Conservation (phyloP, 1,139 yeast species). For the Debaryomyces singareniensis region DNA sequence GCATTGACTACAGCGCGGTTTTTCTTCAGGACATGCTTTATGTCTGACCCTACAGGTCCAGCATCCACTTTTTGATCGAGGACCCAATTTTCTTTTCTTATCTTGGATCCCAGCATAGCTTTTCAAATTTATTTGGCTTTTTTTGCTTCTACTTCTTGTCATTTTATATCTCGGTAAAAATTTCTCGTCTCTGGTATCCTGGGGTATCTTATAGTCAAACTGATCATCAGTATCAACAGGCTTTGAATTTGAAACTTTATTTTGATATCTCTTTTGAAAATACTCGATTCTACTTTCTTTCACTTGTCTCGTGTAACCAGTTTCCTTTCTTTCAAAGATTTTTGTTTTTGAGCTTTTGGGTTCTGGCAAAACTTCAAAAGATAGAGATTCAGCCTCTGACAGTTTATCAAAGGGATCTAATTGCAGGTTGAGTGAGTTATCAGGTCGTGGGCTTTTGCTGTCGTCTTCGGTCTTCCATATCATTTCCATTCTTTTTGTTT, state of each 20-base stretch:
- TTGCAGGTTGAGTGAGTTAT: too few relatives aligned
- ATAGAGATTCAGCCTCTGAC: background rate
- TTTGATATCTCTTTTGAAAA: background rate
- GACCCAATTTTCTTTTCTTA: constrained; percentile 12
- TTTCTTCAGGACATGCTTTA: constrained; percentile 59
- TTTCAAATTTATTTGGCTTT: constrained; percentile 1
- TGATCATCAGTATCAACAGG: constrained; percentile 1
- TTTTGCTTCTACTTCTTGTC: constrained; percentile 8
- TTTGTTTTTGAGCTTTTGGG: background rate
- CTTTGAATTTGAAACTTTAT: background rate
- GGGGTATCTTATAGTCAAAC: background rate
- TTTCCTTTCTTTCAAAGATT: too few relatives aligned
- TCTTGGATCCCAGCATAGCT: constrained; percentile 4
- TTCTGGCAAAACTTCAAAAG: background rate
- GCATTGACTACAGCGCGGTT: constrained; percentile 53
- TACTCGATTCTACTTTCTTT: background rate
- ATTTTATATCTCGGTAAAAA: constrained; percentile 6
- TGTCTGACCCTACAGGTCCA: constrained; percentile 67
- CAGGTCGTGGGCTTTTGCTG: too few relatives aligned
- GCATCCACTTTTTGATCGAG: constrained; percentile 55
- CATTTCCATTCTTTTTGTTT: background rate
- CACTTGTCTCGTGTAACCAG: too few relatives aligned
- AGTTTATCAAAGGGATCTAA: too few relatives aligned
- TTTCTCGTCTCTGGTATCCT: constrained; percentile 5
- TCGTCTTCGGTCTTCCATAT: too few relatives aligned